Conservation (phyloP, 768 basidiomycete species). For the Leccinum arenicola region DNA sequence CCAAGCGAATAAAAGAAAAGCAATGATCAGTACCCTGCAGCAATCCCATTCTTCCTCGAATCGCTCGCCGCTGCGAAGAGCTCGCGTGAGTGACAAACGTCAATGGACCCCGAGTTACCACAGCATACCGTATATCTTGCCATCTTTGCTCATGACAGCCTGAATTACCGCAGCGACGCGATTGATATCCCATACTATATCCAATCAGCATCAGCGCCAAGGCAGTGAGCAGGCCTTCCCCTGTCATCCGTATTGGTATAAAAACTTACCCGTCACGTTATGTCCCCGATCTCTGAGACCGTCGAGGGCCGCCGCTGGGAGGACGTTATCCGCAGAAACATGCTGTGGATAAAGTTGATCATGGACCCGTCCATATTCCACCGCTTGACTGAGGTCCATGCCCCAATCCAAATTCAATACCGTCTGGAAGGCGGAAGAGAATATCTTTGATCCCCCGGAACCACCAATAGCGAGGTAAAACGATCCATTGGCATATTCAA, state of each 20-base stretch:
- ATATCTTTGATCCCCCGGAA: constrained; percentile 86
- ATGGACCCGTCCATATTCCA: constrained; percentile 85
- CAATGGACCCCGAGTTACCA: not conserved
- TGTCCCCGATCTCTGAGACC: constrained; percentile 65
- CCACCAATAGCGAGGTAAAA: constrained; percentile 78
- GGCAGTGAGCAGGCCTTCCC: not conserved
- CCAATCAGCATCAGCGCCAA: not conserved
- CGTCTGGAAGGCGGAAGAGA: constrained; percentile 75
- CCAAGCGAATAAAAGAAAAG: not conserved
- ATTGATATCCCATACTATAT: constrained; percentile 59
- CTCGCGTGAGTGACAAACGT: not conserved
- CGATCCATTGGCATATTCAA: constrained; percentile 73
- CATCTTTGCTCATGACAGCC: constrained; percentile 50
- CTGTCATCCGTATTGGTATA: not conserved
- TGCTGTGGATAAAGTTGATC: constrained; percentile 75
- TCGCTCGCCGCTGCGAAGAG: constrained; percentile 71
- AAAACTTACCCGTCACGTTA: constrained; percentile 55
- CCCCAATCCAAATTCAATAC: constrained; percentile 77
- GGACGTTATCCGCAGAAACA: constrained; percentile 61
- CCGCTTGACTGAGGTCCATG: constrained; percentile 70
- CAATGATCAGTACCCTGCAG: constrained; percentile 67
- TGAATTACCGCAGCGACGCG: constrained; percentile 79
- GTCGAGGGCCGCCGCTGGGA: constrained; percentile 54
- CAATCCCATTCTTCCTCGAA: constrained; percentile 90
- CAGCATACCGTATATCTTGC: constrained; percentile 59